Base-by-base conservation (phyloP, 2,329 filamentous ascomycete species). In the Pseudogymnoascus sp. region DNA sequence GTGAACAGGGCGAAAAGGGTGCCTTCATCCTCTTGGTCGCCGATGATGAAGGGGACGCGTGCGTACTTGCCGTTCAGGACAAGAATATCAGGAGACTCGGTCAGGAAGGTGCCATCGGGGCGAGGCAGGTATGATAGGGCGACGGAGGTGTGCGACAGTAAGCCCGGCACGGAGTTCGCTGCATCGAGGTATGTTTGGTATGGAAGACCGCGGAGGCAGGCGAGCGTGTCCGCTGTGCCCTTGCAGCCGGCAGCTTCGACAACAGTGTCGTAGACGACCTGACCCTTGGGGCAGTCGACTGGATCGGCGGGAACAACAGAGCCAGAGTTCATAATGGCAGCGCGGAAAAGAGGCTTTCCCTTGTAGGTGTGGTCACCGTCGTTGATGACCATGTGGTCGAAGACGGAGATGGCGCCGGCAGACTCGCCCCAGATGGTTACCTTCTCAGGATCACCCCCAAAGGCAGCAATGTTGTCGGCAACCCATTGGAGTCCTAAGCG, bases 21-120 rank as follows among this genome's bases (percentile, higher is more conserved):
- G 17, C 89, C 89, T 74, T 93, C 89, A 70, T 93, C 90, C 77
- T 93, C 89, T 73, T 91, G 88, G 70, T 91, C 83, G 44, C 90
- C 89, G 40, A 89, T 82, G 63, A 88, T 87, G 71, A 87, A 81
- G 1, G 85, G 85, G 0, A 88, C 81, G 11, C 79, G 78, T 7
- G 84, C 80, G 66, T 84, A 87, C 65, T 79, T 79, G 13, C 86
- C 84, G 0, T 72, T 69, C 2, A 68, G 63, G 1, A 82, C 75
- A 4, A 90, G 76, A 0, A 80, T 62, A 0, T 93, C 88, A 0
- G 88, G 86, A 5, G 84, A 88, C 1, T 82, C 77, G 0, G 83
- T 80, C 7, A 92, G 78, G 4, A 81, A 79, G 1, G 71, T 80
- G 29, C 88, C 87, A 67, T 93, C 90, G 0, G 89, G 90, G 0